These are phyloP conservation scores for Penicillium expansum DNA, from an alignment of 2,329 filamentous ascomycete species.

Conservation along the genomic window DNA sequence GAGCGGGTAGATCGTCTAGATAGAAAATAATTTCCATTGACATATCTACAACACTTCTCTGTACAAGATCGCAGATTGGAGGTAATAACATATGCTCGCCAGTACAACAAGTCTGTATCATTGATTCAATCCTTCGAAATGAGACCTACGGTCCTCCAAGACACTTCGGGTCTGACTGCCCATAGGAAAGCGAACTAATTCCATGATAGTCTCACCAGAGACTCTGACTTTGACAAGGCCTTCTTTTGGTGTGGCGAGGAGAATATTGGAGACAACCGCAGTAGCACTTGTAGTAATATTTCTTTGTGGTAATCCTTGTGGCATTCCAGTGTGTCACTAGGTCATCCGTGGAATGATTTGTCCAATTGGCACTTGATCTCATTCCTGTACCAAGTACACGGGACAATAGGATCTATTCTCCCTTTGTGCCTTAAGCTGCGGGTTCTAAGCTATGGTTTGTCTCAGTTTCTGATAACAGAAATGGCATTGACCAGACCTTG, in stretches of 20 bases:
- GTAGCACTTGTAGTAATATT: neutral
- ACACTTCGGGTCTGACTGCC: neutral
- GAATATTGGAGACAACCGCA: neutral
- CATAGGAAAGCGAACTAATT: too few species aligned
- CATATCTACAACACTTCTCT: neutral
- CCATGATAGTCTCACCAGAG: too few species aligned
- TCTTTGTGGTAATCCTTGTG: too few species aligned
- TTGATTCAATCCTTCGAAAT: too few species aligned
- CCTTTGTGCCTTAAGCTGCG: neutral
- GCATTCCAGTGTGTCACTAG: neutral
- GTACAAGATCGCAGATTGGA: neutral
- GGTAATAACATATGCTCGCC: neutral
- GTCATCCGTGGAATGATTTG: neutral
- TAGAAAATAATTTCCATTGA: neutral
- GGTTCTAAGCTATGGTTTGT: neutral
- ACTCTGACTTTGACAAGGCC: neutral
- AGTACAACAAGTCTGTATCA: neutral
- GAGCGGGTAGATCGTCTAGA: neutral
- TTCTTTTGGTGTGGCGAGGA: neutral
- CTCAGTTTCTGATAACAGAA: constrained; percentile 4
- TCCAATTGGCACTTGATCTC: neutral
- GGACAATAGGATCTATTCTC: neutral
- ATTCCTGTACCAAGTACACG: too few species aligned
- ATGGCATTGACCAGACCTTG: constrained; percentile 42
- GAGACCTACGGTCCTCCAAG: neutral